Conservation (phyloP, 202 grass and related monocot genomes). For the Miscanthus sacchariflorus region DNA sequence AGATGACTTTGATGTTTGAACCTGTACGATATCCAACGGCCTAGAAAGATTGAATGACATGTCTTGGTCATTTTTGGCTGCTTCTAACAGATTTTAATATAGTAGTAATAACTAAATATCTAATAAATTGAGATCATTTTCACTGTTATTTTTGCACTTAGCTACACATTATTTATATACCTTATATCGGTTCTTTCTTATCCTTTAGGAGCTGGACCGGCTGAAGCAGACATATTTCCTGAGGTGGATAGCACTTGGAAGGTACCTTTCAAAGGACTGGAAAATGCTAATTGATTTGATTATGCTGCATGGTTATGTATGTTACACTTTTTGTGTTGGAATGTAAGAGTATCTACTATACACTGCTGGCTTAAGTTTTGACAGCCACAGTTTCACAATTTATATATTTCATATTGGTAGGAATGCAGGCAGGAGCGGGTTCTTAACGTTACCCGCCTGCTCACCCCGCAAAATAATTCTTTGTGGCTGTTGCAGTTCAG, state of each 20-base stretch:
- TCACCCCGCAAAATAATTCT: no score
- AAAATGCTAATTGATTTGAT: conserved; percentile 6
- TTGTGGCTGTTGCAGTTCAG: no score
- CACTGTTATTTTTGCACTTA: background rate
- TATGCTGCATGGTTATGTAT: background rate
- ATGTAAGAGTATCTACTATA: no score
- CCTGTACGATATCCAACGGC: background rate
- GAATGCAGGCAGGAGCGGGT: no score
- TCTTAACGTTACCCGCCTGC: no score
- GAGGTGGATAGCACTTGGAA: conserved; percentile 88
- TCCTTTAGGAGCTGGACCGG: conserved; percentile 56
- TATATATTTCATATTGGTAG: no score
- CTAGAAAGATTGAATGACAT: background rate
- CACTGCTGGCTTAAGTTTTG: no score
- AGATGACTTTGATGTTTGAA: background rate
- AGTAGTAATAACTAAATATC: background rate
- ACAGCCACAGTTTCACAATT: no score
- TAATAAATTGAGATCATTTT: conserved; percentile 7
- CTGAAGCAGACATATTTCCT: conserved; percentile 75
- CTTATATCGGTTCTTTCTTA: background rate
- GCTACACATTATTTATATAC: background rate
- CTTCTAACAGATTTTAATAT: background rate
- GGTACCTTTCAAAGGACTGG: conserved; percentile 44
- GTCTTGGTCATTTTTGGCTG: background rate
- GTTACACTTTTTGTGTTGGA: no score